Percentiles rank a stretch among this genome's conserved stretches.
phyloP scores from a whole-genome alignment of 139 green algal species.

The Picochlorum sp. region DNA sequence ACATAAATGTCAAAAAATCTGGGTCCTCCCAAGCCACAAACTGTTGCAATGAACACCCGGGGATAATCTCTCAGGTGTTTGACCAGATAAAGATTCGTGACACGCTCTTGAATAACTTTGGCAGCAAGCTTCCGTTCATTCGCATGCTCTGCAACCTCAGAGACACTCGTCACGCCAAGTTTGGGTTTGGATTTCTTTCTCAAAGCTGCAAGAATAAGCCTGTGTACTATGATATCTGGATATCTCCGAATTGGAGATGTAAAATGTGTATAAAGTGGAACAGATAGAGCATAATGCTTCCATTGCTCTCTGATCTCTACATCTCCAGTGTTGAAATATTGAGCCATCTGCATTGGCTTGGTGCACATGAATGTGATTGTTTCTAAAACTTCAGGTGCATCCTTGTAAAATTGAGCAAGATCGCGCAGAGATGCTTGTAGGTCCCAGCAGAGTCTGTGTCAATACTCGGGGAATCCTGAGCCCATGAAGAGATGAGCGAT shows the following conservation, averaged over 20 bases:
- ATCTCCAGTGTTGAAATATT: constrained; percentile 82
- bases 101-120: constrained; percentile 51
- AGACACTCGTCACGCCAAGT: neutral
- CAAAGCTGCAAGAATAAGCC: constrained; percentile 61
- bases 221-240: constrained; percentile 85
- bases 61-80: constrained; percentile 53
- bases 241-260: constrained; percentile 78
- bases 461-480: constrained; percentile 31
- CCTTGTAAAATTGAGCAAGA: constrained; percentile 12
- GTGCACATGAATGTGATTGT: constrained; percentile 70
- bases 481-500: constrained; percentile 18
- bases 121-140: constrained; percentile 71
- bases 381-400: constrained; percentile 11
- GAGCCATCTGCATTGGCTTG: constrained; percentile 84
- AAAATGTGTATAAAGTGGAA: constrained; percentile 72
- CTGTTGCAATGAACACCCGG: constrained; percentile 32
- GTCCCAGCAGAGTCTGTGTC: constrained; percentile 40
- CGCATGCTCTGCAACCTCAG: constrained; percentile 54
- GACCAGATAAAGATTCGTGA: constrained; percentile 64
- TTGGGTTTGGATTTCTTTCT: constrained; percentile 15
- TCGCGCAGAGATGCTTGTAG: constrained; percentile 36
- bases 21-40: constrained; percentile 53
- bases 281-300: constrained; percentile 16
- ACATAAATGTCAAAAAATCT: constrained; percentile 73
- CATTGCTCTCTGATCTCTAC: constrained; percentile 16